Evolutionary conservation across 768 basidiomycete genomes (phyloP).

Genomic region (Scleroderma citrinum): DNA sequence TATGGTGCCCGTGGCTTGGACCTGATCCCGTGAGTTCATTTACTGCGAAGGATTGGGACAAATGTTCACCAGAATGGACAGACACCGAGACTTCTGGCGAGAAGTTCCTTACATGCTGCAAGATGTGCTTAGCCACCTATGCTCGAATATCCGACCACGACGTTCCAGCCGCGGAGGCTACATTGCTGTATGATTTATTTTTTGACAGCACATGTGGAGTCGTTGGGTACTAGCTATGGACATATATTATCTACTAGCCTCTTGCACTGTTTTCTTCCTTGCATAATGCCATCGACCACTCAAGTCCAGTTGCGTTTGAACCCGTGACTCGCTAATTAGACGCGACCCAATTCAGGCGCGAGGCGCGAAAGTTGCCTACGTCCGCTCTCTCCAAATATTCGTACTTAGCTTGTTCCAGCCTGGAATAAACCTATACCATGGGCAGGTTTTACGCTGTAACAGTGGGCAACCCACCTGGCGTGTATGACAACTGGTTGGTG

Average conservation of each 20-base stretch:
- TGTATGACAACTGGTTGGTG: constrained; percentile 25
- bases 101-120: constrained; percentile 83
- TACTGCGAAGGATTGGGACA: not conserved
- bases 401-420: not conserved
- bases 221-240: not conserved
- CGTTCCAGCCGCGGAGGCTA: constrained; percentile 67
- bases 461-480: constrained; percentile 21
- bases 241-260: constrained; percentile 7
- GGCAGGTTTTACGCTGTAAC: constrained; percentile 26
- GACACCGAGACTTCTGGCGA: constrained; percentile 87
- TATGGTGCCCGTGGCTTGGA: constrained; percentile 83
- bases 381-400: not conserved
- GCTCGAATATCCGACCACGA: constrained; percentile 64
- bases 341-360: not conserved
- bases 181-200: constrained; percentile 53
- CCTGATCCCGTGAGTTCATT: constrained; percentile 69
- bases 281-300: not conserved
- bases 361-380: not conserved
- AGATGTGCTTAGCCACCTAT: constrained; percentile 73
- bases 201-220: not conserved
- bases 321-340: not conserved
- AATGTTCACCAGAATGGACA: constrained; percentile 23
- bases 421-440: constrained; percentile 10
- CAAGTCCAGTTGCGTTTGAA: not conserved
- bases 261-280: constrained; percentile 7